Percentiles rank a stretch among this genome's conserved stretches.
Conservation (phyloP, 306 rosid genomes). For the Malus fusca region DNA sequence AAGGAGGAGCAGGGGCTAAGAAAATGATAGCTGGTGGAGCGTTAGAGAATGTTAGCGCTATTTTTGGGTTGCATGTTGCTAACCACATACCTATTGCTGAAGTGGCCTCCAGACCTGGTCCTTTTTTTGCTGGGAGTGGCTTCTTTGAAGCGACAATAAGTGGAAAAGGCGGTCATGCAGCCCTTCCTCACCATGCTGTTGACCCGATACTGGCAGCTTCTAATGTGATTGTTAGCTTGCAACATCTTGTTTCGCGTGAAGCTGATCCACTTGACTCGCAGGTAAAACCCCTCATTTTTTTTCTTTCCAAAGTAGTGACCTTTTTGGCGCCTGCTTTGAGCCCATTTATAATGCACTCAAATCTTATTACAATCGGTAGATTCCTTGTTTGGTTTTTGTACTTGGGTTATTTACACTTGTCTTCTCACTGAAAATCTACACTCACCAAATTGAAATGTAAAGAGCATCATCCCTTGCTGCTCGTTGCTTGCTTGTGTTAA, state of each 20-base stretch:
- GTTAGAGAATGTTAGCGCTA: constrained; percentile 66
- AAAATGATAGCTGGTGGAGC: constrained; percentile 51
- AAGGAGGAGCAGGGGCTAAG: constrained; percentile 79
- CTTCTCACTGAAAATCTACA: background rate
- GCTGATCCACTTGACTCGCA: constrained; percentile 82
- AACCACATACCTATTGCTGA: constrained; percentile 42
- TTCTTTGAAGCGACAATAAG: constrained; percentile 68
- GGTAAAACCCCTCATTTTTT: constrained; percentile 25
- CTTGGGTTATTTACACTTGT: background rate
- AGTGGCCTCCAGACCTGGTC: constrained; percentile 61
- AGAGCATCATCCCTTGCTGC: background rate
- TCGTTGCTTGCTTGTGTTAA: background rate
- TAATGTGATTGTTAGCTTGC: constrained; percentile 73
- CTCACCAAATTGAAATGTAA: background rate
- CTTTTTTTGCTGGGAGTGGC: constrained; percentile 62
- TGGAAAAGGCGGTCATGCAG: constrained; percentile 93
- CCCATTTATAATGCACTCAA: no score
- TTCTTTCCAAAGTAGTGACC: background rate
- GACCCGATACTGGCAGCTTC: constrained; percentile 91
- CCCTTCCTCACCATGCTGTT: constrained; percentile 72
- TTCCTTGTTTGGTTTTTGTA: background rate
- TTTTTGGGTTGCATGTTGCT: constrained; percentile 64
- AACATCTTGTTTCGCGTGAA: constrained; percentile 81
- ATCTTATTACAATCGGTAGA: background rate
- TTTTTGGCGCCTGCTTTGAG: background rate